These are phyloP conservation scores for Calcarisporium arbuscula DNA, from an alignment of 2,329 filamentous ascomycete species.

Conservation along the genomic window DNA sequence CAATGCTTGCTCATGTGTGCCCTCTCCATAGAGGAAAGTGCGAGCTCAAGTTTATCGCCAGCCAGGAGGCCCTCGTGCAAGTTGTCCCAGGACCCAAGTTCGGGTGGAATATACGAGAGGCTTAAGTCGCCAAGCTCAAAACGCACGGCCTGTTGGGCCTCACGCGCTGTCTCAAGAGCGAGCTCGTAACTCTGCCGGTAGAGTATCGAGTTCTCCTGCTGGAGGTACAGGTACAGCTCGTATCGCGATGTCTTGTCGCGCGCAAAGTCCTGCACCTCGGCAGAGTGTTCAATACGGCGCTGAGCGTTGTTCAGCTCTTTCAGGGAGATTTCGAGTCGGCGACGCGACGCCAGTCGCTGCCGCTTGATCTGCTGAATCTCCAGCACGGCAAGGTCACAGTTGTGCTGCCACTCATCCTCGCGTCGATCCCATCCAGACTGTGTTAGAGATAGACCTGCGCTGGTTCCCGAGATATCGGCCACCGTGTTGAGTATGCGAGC, in stretches of 20 bases:
- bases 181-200: conserved; percentile 3
- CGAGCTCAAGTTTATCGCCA: conserved; percentile 7
- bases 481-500: too few species aligned
- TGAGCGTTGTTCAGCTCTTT: conserved; percentile 6
- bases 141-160: conserved; percentile 3
- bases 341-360: conserved; percentile 5
- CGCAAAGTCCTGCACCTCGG: conserved; percentile 4
- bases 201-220: conserved; percentile 4
- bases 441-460: too few species aligned
- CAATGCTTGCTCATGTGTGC: conserved; percentile 8
- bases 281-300: conserved; percentile 5
- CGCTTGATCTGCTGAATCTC: conserved; percentile 10
- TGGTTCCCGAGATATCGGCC: too few species aligned
- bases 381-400: conserved; percentile 4
- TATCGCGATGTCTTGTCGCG: conserved; percentile 7
- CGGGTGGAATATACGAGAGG: conserved; percentile 2
- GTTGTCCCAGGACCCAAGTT: conserved; percentile 6
- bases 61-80: conserved; percentile 7
- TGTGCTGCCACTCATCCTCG: conserved; percentile 7
- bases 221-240: conserved; percentile 6
- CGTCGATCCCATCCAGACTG: conserved; percentile 8
- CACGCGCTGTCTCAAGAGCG: conserved; percentile 3
- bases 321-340: conserved; percentile 5
- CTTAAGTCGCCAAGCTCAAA: conserved; percentile 6
- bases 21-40: conserved; percentile 4